These are phyloP conservation scores for Neonectria ditissima DNA, from an alignment of 2,329 filamentous ascomycete genomes.

Conservation along the genomic window DNA sequence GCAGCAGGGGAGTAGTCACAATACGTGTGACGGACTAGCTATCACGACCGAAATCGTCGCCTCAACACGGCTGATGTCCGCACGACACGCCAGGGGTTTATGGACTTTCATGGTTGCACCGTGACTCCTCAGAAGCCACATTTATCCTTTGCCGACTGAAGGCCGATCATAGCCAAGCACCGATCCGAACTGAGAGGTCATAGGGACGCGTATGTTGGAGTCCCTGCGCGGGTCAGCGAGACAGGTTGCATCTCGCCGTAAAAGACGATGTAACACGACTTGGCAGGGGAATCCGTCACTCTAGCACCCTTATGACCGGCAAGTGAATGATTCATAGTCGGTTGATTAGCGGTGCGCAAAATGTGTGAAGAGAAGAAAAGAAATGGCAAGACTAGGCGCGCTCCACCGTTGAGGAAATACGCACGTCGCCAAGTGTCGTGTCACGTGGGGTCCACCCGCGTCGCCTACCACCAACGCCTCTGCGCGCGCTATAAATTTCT, in stretches of 20 bases:
- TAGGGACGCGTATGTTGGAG: constrained; percentile 45
- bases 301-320: constrained; percentile 72
- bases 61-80: neutral
- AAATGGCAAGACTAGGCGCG: constrained; percentile 2
- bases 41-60: constrained; percentile 8
- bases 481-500: constrained; percentile 33
- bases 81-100: constrained; percentile 5
- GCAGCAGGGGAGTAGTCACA: neutral
- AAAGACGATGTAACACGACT: constrained; percentile 39
- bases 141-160: constrained; percentile 8
- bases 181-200: constrained; percentile 5
- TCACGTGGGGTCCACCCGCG: constrained; percentile 44
- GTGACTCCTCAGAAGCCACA: constrained; percentile 2
- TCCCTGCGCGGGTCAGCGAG: constrained; percentile 44
- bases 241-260: constrained; percentile 37
- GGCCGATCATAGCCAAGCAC: neutral
- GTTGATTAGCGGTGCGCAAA: constrained; percentile 72
- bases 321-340: constrained; percentile 63
- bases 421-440: neutral
- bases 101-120: constrained; percentile 25
- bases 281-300: constrained; percentile 53
- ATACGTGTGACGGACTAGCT: constrained; percentile 8
- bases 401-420: constrained; percentile 15
- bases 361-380: constrained; percentile 54
- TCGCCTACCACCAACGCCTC: constrained; percentile 17